These are phyloP conservation scores for Thermochaetoides dissita DNA, from an alignment of 2,329 filamentous ascomycete genomes.

Conservation along the genomic window DNA sequence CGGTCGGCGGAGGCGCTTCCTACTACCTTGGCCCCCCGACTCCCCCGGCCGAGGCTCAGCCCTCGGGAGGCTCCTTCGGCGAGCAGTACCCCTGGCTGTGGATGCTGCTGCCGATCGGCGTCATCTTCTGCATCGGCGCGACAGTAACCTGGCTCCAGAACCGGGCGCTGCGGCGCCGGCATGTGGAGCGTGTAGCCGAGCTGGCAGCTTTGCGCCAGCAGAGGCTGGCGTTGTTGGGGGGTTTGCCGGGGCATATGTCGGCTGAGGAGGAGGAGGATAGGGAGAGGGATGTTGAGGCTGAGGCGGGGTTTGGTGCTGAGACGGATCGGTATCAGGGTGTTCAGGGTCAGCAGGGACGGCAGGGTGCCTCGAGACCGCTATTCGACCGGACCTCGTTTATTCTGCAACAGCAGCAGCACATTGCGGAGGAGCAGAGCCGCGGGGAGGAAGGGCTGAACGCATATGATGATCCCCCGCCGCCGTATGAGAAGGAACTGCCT, in stretches of 20 bases:
- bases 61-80: neutral
- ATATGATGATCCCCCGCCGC: conserved; percentile 49
- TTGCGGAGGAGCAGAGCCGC: conserved; percentile 4
- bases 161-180: conserved; percentile 20
- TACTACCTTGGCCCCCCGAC: conserved; percentile 8
- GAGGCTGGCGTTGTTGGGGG: too few relatives aligned
- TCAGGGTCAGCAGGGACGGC: too few relatives aligned
- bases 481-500: conserved; percentile 29
- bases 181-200: conserved; percentile 8
- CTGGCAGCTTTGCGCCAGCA: neutral
- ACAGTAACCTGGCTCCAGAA: conserved; percentile 29
- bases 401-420: neutral
- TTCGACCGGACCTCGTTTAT: neutral
- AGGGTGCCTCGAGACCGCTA: too few relatives aligned
- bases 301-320: too few relatives aligned
- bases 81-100: conserved; percentile 36
- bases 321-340: too few relatives aligned
- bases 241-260: too few relatives aligned
- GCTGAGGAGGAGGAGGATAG: too few relatives aligned
- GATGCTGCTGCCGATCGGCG: conserved; percentile 35
- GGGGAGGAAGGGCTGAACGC: conserved; percentile 47
- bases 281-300: too few relatives aligned
- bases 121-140: conserved; percentile 28
- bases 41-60: neutral
- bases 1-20: too few relatives aligned